Percentiles rank a stretch among this genome's conserved stretches.
These are phyloP conservation scores for Arachis hypogaea DNA, from an alignment of 306 rosid species.

Conservation along the genomic window DNA sequence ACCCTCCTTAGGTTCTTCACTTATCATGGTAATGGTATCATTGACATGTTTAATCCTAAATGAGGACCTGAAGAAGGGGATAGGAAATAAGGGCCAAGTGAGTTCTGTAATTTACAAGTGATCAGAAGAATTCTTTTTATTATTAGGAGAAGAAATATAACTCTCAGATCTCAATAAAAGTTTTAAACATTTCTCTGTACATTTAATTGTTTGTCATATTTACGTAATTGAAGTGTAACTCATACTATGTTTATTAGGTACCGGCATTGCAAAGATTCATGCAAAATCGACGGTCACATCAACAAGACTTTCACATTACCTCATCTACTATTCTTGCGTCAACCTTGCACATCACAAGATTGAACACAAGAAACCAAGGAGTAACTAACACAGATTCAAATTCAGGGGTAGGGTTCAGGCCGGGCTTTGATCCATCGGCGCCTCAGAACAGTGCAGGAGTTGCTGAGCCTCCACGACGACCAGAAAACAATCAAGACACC, in stretches of 20 bases:
- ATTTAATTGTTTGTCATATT: slow-evolving; percentile 10
- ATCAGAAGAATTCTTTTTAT: background rate
- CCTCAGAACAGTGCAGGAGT: slow-evolving; percentile 51
- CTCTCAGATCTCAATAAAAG: background rate
- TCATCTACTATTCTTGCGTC: slow-evolving; percentile 96
- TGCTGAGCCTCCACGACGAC: slow-evolving; percentile 48
- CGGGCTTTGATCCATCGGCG: slow-evolving; percentile 53
- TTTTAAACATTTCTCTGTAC: slow-evolving; percentile 20
- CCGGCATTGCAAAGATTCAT: slow-evolving; percentile 95
- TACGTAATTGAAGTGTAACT: slow-evolving; percentile 25
- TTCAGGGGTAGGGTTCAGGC: slow-evolving; percentile 60
- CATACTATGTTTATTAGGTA: slow-evolving; percentile 52
- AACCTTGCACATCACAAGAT: slow-evolving; percentile 95
- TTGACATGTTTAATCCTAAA: background rate
- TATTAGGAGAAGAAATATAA: slow-evolving; percentile 11
- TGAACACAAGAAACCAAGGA: slow-evolving; percentile 84
- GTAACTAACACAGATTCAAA: slow-evolving; percentile 45
- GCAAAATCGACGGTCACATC: slow-evolving; percentile 90
- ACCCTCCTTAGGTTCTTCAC: background rate
- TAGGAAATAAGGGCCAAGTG: background rate
- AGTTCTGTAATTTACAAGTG: background rate
- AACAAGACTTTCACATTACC: slow-evolving; percentile 95
- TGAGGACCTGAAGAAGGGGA: slow-evolving; percentile 2
- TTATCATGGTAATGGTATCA: background rate
- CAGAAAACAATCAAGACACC: slow-evolving; percentile 49